These are phyloP conservation scores for Penstemon newberryi DNA, from an alignment of 257 asterid species.

Conservation along the genomic window DNA sequence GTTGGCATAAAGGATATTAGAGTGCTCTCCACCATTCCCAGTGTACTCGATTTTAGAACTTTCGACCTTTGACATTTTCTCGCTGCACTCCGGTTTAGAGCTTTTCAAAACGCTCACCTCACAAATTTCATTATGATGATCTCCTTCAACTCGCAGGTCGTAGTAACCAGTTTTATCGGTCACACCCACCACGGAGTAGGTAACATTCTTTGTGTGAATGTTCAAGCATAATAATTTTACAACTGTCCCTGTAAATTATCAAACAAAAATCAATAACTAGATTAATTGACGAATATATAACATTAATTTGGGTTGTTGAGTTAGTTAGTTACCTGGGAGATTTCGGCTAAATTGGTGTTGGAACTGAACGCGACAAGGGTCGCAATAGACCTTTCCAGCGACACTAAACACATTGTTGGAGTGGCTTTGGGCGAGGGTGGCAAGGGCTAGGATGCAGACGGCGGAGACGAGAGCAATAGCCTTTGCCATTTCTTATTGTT, in stretches of 20 bases:
- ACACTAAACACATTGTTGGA: constrained; percentile 10
- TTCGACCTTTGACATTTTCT: neutral
- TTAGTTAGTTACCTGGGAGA: neutral
- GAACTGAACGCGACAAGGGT: constrained; percentile 45
- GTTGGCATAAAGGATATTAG: constrained; percentile 33
- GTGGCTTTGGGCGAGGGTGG: constrained; percentile 23
- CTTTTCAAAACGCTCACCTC: constrained; percentile 34
- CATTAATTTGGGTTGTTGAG: no score
- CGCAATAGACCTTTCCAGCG: constrained; percentile 42
- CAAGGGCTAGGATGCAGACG: constrained; percentile 25
- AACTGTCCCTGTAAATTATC: constrained; percentile 28
- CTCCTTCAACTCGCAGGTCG: constrained; percentile 31
- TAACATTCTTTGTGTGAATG: neutral
- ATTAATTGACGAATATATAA: no score
- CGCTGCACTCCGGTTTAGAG: constrained; percentile 33
- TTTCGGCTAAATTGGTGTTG: constrained; percentile 26
- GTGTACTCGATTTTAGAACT: constrained; percentile 35
- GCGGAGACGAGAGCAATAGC: constrained; percentile 16
- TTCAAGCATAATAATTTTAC: constrained; percentile 41
- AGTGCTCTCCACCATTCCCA: constrained; percentile 31
- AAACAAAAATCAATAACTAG: no score
- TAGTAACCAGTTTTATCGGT: constrained; percentile 33
- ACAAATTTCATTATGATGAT: constrained; percentile 47
- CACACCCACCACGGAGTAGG: constrained; percentile 20
- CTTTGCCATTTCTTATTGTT: constrained; percentile 22